A percentile compares a stretch with the other conserved stretches of the same genome.
Evolutionary conservation across 176 grass and related monocot genomes (phyloP).

Genomic region (Ampelocalamus luodianensis): DNA sequence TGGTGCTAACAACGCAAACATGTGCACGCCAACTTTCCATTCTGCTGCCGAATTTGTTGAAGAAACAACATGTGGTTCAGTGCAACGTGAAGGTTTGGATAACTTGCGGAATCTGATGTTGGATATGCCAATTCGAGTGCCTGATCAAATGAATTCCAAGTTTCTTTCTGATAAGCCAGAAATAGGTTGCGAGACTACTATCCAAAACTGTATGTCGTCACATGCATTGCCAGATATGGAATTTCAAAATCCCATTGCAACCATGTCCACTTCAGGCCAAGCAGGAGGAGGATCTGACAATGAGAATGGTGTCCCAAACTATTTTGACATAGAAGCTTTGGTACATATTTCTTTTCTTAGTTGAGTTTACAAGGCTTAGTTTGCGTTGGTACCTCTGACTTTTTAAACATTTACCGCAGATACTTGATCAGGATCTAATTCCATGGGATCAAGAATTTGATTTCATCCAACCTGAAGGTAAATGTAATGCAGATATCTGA

Average conservation of each 20-base stretch:
- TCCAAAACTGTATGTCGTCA: conserved; percentile 22
- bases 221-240: conserved; percentile 34
- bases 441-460: conserved; percentile 59
- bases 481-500: conserved; percentile 20
- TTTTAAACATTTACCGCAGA: conserved; percentile 43
- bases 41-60: not conserved
- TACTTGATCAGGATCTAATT: conserved; percentile 56
- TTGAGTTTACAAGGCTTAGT: conserved; percentile 23
- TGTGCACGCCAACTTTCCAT: not conserved
- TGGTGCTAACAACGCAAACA: conserved; percentile 36
- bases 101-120: conserved; percentile 25
- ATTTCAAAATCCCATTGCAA: conserved; percentile 31
- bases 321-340: conserved; percentile 63
- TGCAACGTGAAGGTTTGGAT: not conserved
- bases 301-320: conserved; percentile 54
- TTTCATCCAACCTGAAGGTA: conserved; percentile 60
- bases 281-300: conserved; percentile 51
- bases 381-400: conserved; percentile 29
- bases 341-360: conserved; percentile 43
- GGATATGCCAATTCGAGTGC: conserved; percentile 30
- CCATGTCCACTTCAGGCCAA: conserved; percentile 36
- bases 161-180: conserved; percentile 22
- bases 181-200: conserved; percentile 32
- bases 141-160: conserved; percentile 31
- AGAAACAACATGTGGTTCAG: no score